These are phyloP conservation scores for Hortaea werneckii DNA, from an alignment of 2,329 filamentous ascomycete species.

Conservation along the genomic window DNA sequence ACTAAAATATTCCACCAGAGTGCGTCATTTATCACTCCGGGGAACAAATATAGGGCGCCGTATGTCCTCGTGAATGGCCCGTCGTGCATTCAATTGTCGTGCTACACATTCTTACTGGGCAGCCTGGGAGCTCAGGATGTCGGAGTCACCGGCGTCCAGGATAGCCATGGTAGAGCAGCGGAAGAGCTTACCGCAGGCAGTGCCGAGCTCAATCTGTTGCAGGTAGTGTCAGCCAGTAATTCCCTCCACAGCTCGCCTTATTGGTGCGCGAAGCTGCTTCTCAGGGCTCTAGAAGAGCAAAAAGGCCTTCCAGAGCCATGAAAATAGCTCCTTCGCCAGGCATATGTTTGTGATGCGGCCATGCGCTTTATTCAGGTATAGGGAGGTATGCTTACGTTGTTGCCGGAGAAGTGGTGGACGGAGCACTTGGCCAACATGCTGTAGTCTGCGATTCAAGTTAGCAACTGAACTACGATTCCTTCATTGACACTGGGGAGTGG, in stretches of 20 bases:
- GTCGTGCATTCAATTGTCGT: neutral
- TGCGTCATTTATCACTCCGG: too few species aligned
- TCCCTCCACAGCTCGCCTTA: constrained; percentile 68
- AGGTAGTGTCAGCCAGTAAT: constrained; percentile 43
- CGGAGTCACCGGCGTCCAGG: constrained; percentile 90
- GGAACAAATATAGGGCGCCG: neutral
- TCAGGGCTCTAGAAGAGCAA: constrained; percentile 61
- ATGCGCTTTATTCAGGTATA: constrained; percentile 4
- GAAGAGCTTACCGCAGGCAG: constrained; percentile 98
- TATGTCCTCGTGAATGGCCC: neutral
- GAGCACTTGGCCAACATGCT: constrained; percentile 86
- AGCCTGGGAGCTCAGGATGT: constrained; percentile 74
- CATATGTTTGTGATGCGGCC: constrained; percentile 62
- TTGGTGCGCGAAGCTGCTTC: constrained; percentile 73
- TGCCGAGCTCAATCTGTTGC: constrained; percentile 88
- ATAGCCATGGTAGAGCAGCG: constrained; percentile 95
- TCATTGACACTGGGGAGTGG: neutral
- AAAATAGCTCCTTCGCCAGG: constrained; percentile 27
- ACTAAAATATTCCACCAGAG: too few species aligned
- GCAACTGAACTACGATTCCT: neutral
- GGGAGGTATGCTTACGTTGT: constrained; percentile 74
- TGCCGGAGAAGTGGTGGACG: constrained; percentile 95
- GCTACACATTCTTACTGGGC: neutral
- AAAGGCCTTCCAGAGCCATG: constrained; percentile 29
- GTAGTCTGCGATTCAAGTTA: constrained; percentile 44